phyloP scores from a whole-genome alignment of 2,329 filamentous ascomycete genomes.

The Aspergillus versicolor region DNA sequence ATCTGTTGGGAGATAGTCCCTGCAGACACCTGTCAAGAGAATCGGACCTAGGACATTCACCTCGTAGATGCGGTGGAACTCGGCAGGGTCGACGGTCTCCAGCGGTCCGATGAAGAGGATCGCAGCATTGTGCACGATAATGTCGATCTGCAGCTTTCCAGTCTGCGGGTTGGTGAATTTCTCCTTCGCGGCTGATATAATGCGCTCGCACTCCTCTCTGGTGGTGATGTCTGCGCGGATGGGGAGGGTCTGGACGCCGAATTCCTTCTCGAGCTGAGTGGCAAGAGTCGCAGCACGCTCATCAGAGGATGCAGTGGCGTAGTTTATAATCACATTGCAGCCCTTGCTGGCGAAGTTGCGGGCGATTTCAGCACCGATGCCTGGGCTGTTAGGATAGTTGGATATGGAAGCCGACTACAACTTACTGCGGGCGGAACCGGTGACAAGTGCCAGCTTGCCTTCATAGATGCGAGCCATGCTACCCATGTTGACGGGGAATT shows the following conservation, averaged over 20 bases:
- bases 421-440: not conserved
- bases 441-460: not conserved
- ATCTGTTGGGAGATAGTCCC: not conserved
- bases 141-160: not conserved
- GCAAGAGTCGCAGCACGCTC: not conserved
- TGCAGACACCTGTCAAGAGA: not conserved
- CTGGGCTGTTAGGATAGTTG: not conserved
- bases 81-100: not conserved
- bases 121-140: not conserved
- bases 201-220: not conserved
- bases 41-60: not conserved
- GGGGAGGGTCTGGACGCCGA: not conserved
- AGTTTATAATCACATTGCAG: not conserved
- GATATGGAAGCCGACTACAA: not conserved
- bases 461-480: not conserved
- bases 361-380: not conserved
- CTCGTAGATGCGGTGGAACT: not conserved
- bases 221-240: not conserved
- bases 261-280: not conserved
- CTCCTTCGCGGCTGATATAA: not conserved
- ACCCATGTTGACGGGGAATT: not conserved
- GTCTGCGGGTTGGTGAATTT: not conserved
- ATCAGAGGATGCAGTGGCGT: not conserved
- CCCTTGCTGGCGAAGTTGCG: not conserved
- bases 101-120: not conserved